Evolutionary conservation across 495 filamentous ascomycete genomes (phyloP), one percentile per base, ranked within the genome.

Genomic region (Daldinia caldariorum): DNA sequence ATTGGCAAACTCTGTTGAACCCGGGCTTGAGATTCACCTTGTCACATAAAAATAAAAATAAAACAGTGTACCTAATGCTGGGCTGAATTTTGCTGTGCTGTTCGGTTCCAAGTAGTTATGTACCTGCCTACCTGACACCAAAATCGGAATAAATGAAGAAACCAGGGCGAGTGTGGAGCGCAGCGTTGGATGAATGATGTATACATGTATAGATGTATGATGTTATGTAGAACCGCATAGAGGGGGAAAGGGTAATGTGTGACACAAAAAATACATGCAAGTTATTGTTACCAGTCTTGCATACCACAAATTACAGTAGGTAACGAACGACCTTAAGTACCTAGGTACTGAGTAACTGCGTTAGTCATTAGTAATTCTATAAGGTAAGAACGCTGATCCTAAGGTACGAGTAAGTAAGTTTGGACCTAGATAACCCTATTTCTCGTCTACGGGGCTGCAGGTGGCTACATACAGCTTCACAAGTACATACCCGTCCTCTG

Each of bases 131-230:
- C n/a, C n/a, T 47, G 22, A 47, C 43, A 26, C n/a, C 9, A 35
- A 60, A 37, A 49, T 53, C 16, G 37, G 26, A 35, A 56, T 47
- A 45, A 56, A 45, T 45, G 29, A 47, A 56, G 38, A 35, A 55
- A 43, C 22, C 20, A 37, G 37, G 47, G 45, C 5, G 12, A 8
- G 26, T 53, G 59, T 62, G 47, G 61, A 49, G 22, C 38, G 32
- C 22, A 66, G 63, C 32, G 55, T 66, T 16, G 63, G 39, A 58
- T 58, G 55, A 32, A 65, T 58, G 50, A 43, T 63, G 49, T 54
- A 63, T 32, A 22, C n/a, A n/a, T n/a, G n/a, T n/a, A n/a, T n/a
- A 26, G 3, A 61, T 59, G 39, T 59, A 57, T 41, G 47, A 53
- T 53, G 59, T 45, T 39, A 59, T 37, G 13, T 31, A 53, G 10